These are phyloP conservation scores for Halocafeteria seosinensis DNA, from an alignment of 108 stramenopile genomes.

Conservation along the genomic window DNA sequence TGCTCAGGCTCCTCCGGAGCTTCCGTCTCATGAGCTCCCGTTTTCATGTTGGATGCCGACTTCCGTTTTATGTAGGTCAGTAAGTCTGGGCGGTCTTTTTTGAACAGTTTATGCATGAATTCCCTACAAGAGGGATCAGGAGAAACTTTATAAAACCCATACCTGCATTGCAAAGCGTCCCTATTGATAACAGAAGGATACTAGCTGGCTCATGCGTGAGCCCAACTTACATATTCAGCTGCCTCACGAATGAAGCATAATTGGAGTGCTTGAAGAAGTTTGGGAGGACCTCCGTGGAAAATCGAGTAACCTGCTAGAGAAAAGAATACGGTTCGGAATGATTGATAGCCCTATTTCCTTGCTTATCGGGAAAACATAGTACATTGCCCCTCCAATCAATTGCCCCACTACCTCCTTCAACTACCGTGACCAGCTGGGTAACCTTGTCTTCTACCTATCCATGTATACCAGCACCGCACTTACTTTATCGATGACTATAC, in stretches of 20 bases:
- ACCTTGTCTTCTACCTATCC: too few relatives aligned
- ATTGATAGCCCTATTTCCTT: too few relatives aligned
- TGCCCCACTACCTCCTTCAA: too few relatives aligned
- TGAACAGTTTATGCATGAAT: slow-evolving; percentile 11
- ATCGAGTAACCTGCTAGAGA: background rate
- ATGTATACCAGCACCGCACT: background rate
- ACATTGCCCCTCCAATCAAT: too few relatives aligned
- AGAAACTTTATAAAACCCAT: background rate
- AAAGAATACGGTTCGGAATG: too few relatives aligned
- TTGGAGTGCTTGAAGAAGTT: slow-evolving; percentile 85
- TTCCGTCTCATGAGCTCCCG: too few relatives aligned
- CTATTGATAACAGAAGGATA: slow-evolving; percentile 1
- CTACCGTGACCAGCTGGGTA: too few relatives aligned
- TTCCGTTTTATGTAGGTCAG: slow-evolving; percentile 3
- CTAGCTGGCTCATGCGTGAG: background rate
- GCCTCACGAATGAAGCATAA: slow-evolving; percentile 69
- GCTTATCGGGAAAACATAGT: too few relatives aligned
- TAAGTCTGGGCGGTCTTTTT: background rate
- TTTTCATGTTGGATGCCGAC: background rate
- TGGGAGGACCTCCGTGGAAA: slow-evolving; percentile 31
- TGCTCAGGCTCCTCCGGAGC: background rate
- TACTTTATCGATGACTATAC: slow-evolving; percentile 8
- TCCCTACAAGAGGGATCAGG: background rate
- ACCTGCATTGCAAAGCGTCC: background rate
- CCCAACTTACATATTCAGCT: slow-evolving; percentile 75